Conservation (phyloP, 1,139 yeast species). For the Geotrichum histeridarum region DNA sequence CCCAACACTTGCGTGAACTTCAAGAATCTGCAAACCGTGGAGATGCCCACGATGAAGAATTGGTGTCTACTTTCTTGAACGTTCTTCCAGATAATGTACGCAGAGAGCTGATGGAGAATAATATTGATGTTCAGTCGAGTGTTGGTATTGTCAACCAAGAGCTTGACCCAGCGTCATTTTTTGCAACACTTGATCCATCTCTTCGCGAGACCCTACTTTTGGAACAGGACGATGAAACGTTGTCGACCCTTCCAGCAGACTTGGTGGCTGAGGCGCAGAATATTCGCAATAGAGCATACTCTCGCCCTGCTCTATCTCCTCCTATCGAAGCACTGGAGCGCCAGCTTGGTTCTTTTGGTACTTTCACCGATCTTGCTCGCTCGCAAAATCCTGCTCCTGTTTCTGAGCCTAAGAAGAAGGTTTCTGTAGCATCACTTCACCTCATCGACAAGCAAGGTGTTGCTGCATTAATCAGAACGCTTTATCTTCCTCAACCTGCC, state of each 20-base stretch:
- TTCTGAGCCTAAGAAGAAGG: conserved; percentile 20
- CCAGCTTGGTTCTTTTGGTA: conserved; percentile 12
- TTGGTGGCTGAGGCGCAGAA: conserved; percentile 36
- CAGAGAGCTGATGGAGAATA: conserved; percentile 68
- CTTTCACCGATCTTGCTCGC: conserved; percentile 2
- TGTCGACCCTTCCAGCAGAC: conserved; percentile 33
- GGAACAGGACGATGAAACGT: conserved; percentile 36
- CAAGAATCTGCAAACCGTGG: conserved; percentile 37
- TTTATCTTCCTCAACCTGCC: conserved; percentile 69
- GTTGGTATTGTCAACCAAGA: conserved; percentile 30
- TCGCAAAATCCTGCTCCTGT: conserved; percentile 3
- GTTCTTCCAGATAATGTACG: conserved; percentile 75
- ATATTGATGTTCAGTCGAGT: conserved; percentile 39
- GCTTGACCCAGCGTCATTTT: conserved; percentile 32
- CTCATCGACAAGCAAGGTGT: conserved; percentile 73
- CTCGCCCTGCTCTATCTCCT: conserved; percentile 17
- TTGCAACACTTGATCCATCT: conserved; percentile 38
- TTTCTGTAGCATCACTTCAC: conserved; percentile 42
- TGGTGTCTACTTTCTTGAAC: conserved; percentile 75
- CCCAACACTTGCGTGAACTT: conserved; percentile 74
- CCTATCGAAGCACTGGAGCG: conserved; percentile 13
- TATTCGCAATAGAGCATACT: conserved; percentile 28
- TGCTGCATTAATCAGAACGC: conserved; percentile 62
- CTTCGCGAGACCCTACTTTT: conserved; percentile 36
- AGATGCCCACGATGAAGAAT: conserved; percentile 48